phyloP scores from a whole-genome alignment of 2,329 filamentous ascomycete genomes.

The Dothideomycetes sp. region DNA sequence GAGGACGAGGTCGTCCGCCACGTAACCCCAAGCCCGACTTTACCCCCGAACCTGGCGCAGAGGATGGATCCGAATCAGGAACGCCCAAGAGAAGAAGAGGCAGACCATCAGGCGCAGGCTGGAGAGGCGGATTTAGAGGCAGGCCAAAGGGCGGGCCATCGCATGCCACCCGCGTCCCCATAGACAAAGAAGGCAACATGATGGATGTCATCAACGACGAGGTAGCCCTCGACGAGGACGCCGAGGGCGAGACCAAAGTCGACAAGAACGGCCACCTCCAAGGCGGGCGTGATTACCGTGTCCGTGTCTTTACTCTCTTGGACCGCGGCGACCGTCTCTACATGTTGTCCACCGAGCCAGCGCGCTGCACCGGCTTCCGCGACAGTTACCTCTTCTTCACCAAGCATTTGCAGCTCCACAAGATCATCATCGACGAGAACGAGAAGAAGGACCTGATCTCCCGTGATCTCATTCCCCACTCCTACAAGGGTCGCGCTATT shows the following conservation, averaged over 20 bases:
- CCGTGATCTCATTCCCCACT: slow-evolving; percentile 89
- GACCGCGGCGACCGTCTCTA: slow-evolving; percentile 79
- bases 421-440: slow-evolving; percentile 96
- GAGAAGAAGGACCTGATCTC: slow-evolving; percentile 96
- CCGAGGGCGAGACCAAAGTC: slow-evolving; percentile 85
- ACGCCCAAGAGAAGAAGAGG: slow-evolving; percentile 40
- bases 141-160: slow-evolving; percentile 59
- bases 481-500: slow-evolving; percentile 95
- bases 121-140: slow-evolving; percentile 58
- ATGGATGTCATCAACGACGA: slow-evolving; percentile 88
- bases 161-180: slow-evolving; percentile 70
- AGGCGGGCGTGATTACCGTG: slow-evolving; percentile 83
- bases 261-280: slow-evolving; percentile 76
- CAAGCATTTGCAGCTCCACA: slow-evolving; percentile 91
- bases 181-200: slow-evolving; percentile 89
- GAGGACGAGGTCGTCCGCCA: slow-evolving; percentile 68
- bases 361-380: slow-evolving; percentile 89
- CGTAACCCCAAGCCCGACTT: slow-evolving; percentile 77
- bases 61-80: slow-evolving; percentile 34
- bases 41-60: slow-evolving; percentile 42
- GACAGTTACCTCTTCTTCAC: slow-evolving; percentile 99
- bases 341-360: slow-evolving; percentile 97
- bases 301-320: slow-evolving; percentile 84
- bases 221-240: slow-evolving; percentile 74
- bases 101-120: slow-evolving; percentile 31